Base-by-base conservation (phyloP, 352 stramenopile species). In the Aphanomyces euteiches region DNA sequence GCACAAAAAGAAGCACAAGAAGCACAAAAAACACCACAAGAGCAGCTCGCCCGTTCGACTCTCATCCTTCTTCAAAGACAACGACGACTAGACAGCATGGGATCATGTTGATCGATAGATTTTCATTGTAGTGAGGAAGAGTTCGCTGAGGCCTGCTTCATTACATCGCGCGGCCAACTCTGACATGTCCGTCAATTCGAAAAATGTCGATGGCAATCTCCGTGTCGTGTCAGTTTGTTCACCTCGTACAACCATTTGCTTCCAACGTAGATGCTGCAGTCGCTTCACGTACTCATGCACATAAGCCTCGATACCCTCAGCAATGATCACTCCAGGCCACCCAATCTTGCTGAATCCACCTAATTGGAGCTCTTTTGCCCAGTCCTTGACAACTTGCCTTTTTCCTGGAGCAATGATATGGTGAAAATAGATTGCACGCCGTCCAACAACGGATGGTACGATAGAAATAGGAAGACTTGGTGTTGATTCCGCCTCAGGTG, bases 51-150 rank as follows among this genome's bases (percentile, higher is more conserved):
- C 86, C 38, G 76, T 92, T 72, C 82, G 88, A 37, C 80, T 98
- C 28, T 97, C 88, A 7, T 93, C 90, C n/a, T 98, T 98, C 73
- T 92, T 98, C 66, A 80, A 92, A 45, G 77, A 89, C 40, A n/a
- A n/a, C 43, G 43, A 50, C 43, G 43, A 50, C 43, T 12, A 50
- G 28, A 28, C 28, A 28, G 28, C 28, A 28, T 28, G 28, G 28
- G 28, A 28, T 28, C 28, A 28, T 28, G 28, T 28, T 70, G 13
- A 70, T 10, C 50, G 19, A 68, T 92, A 91, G 58, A 92, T 92
- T 69, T 92, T 90, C 81, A 93, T 91, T 28, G 78, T 84, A 1
- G 86, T 87, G 5, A 94, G 76, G 57, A 94, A 94, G 38, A 94
- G 78, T 39, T 81, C 75, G 37, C 88, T 79, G 3, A 92, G 61